Evolutionary conservation across 2,329 filamentous ascomycete species (phyloP).

Genomic region (Penicillium sp.): DNA sequence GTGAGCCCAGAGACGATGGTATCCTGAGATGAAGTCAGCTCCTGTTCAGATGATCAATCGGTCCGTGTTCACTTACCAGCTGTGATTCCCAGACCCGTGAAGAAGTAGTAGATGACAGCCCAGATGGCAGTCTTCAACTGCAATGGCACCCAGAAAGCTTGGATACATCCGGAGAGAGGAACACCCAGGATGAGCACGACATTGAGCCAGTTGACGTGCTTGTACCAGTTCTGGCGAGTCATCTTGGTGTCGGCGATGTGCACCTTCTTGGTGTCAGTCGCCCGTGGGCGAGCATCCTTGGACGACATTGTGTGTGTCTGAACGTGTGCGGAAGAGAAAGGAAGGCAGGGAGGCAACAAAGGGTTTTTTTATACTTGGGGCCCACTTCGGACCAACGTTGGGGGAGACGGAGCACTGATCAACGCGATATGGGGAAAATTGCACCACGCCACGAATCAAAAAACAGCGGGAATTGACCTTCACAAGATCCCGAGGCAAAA

Average conservation of each 20-base stretch:
- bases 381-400: conserved; percentile 29
- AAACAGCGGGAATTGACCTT: conserved; percentile 10
- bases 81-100: conserved; percentile 77
- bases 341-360: conserved; percentile 9
- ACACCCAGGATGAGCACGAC: conserved; percentile 76
- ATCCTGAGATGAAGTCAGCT: conserved; percentile 49
- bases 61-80: conserved; percentile 56
- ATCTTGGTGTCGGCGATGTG: conserved; percentile 84
- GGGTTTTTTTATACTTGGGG: conserved; percentile 25
- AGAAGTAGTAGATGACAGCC: conserved; percentile 78
- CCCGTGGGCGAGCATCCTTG: conserved; percentile 38
- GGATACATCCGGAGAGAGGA: conserved; percentile 71
- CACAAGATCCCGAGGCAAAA: conserved; percentile 33
- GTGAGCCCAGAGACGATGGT: conserved; percentile 85
- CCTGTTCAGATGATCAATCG: not conserved
- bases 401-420: conserved; percentile 22
- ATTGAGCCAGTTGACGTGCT: conserved; percentile 94
- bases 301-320: conserved; percentile 35
- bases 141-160: conserved; percentile 76
- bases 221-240: conserved; percentile 81
- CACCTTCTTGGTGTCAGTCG: conserved; percentile 63
- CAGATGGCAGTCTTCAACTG: conserved; percentile 71
- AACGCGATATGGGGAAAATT: conserved; percentile 24
- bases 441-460: conserved; percentile 18
- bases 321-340: conserved; percentile 12